These are phyloP conservation scores for Hirschfeldia incana DNA, from an alignment of 345 rosid genomes.

Conservation along the genomic window DNA sequence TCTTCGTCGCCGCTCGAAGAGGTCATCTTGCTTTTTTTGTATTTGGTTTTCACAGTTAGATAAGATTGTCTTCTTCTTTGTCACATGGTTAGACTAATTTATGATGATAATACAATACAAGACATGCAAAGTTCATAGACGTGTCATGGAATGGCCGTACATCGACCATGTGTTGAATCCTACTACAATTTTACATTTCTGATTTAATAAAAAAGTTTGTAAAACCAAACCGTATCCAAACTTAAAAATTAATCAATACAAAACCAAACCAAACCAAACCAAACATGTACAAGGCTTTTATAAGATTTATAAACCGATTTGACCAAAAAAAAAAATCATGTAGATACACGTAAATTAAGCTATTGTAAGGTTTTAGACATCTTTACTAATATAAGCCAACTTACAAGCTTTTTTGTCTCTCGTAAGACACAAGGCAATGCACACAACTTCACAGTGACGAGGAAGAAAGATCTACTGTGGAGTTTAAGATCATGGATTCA, in stretches of 20 bases:
- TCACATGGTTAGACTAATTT: neutral
- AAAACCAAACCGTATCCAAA: slow-evolving; percentile 32
- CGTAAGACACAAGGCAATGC: neutral
- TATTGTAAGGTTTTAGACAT: neutral
- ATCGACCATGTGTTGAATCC: slow-evolving; percentile 30
- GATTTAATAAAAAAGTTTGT: slow-evolving; percentile 24
- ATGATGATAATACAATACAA: slow-evolving; percentile 4
- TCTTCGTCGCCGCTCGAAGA: slow-evolving; percentile 20
- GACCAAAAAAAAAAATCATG: too few relatives aligned
- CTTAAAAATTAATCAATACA: slow-evolving; percentile 14
- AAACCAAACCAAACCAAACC: slow-evolving; percentile 26
- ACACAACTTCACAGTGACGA: neutral
- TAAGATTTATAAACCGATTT: too few relatives aligned
- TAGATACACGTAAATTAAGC: neutral
- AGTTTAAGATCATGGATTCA: slow-evolving; percentile 9
- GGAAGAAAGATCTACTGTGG: neutral
- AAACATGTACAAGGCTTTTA: slow-evolving; percentile 16
- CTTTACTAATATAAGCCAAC: neutral
- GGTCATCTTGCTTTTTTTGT: slow-evolving; percentile 17
- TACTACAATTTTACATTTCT: slow-evolving; percentile 36
- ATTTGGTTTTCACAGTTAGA: neutral
- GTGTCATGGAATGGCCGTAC: slow-evolving; percentile 28
- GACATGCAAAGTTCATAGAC: slow-evolving; percentile 12
- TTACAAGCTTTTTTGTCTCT: neutral
- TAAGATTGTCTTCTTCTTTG: neutral